These are phyloP conservation scores for Pyrenochaeta sp. DNA, from an alignment of 2,329 filamentous ascomycete genomes.

Conservation along the genomic window DNA sequence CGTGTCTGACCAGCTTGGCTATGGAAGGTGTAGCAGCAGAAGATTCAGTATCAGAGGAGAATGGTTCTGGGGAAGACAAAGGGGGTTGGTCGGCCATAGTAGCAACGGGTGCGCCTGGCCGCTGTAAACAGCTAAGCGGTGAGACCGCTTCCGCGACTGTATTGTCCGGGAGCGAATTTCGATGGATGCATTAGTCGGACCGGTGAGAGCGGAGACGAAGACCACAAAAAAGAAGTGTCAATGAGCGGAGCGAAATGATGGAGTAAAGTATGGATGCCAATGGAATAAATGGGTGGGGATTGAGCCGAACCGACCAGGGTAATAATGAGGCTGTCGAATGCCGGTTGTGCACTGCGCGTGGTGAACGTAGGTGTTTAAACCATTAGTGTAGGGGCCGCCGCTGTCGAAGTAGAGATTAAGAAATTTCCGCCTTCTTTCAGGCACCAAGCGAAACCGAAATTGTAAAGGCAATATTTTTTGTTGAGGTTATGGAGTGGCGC, in stretches of 20 bases:
- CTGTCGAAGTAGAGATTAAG: background rate
- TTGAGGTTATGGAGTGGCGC: slow-evolving; percentile 21
- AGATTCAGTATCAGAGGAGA: slow-evolving; percentile 1
- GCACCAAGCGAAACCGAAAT: slow-evolving; percentile 1
- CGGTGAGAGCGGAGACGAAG: slow-evolving; percentile 2
- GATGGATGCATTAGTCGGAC: slow-evolving; percentile 16
- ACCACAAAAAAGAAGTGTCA: background rate
- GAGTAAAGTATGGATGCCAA: background rate
- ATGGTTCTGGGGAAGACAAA: background rate
- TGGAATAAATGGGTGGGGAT: background rate
- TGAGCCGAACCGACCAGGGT: background rate
- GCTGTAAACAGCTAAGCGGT: slow-evolving; percentile 5
- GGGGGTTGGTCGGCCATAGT: slow-evolving; percentile 12
- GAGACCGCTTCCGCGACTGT: slow-evolving; percentile 10
- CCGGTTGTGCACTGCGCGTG: background rate
- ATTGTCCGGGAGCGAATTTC: slow-evolving; percentile 5
- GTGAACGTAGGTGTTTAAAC: background rate
- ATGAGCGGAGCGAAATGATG: background rate
- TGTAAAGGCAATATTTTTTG: background rate
- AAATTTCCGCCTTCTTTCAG: slow-evolving; percentile 12
- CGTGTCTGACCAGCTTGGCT: slow-evolving; percentile 12
- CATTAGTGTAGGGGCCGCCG: background rate
- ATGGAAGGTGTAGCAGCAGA: background rate
- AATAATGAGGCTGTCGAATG: background rate
- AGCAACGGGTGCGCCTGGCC: background rate